Evolutionary conservation across 352 stramenopile species (phyloP).

Genomic region (Phytophthora uliginosa): DNA sequence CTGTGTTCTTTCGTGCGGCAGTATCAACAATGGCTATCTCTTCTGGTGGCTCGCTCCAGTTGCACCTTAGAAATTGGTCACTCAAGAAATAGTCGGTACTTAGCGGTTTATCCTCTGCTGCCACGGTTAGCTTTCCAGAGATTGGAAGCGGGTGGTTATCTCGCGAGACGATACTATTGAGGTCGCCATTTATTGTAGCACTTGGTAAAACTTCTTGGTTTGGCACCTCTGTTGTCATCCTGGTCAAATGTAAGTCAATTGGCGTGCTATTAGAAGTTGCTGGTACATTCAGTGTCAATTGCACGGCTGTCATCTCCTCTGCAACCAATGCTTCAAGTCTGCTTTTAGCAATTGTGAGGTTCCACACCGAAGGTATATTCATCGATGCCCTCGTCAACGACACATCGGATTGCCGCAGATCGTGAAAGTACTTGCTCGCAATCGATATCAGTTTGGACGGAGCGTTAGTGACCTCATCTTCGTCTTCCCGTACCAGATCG

Average conservation of each 20-base stretch:
- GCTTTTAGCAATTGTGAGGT: slow-evolving; percentile 3
- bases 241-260: neutral
- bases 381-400: slow-evolving; percentile 45
- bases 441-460: slow-evolving; percentile 27
- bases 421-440: slow-evolving; percentile 24
- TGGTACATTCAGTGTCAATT: neutral
- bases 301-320: slow-evolving; percentile 15
- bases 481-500: slow-evolving; percentile 34
- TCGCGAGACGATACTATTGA: neutral
- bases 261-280: neutral
- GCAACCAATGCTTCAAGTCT: slow-evolving; percentile 12
- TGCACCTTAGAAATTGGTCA: slow-evolving; percentile 38
- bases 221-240: neutral
- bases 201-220: neutral
- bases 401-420: slow-evolving; percentile 25
- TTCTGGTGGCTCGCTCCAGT: slow-evolving; percentile 28
- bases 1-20: neutral
- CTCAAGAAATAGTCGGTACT: slow-evolving; percentile 50
- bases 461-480: slow-evolving; percentile 20
- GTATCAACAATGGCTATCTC: neutral
- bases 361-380: slow-evolving; percentile 47
- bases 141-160: neutral
- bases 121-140: slow-evolving; percentile 17
- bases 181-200: neutral
- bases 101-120: slow-evolving; percentile 23